phyloP scores from a whole-genome alignment of 106 monocot species.

The Apostasia ramifera region DNA sequence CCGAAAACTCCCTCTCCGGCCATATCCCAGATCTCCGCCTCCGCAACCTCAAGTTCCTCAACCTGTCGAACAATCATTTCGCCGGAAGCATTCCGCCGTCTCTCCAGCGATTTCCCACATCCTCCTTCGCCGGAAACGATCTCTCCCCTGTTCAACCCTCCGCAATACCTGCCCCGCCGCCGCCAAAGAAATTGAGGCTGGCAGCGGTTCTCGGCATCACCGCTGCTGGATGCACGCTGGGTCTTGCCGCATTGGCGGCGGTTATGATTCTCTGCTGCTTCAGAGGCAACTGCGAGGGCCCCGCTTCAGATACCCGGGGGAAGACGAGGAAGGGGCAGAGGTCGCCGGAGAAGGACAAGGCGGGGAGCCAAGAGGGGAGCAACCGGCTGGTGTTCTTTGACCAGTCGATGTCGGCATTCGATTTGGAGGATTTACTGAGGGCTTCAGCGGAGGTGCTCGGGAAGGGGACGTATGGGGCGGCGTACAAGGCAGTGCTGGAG shows the following conservation, averaged over 20 bases:
- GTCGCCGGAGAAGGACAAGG: slow-evolving; percentile 43
- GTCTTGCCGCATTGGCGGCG: slow-evolving; percentile 21
- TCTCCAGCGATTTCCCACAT: slow-evolving; percentile 33
- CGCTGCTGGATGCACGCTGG: slow-evolving; percentile 32
- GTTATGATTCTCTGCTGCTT: slow-evolving; percentile 24
- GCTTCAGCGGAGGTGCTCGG: slow-evolving; percentile 61
- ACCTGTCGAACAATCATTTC: slow-evolving; percentile 57
- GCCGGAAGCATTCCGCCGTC: slow-evolving; percentile 48
- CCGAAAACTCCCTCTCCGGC: neutral
- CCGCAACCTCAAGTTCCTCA: slow-evolving; percentile 42
- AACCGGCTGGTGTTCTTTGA: slow-evolving; percentile 15
- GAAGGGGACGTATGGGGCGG: slow-evolving; percentile 54
- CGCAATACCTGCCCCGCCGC: neutral
- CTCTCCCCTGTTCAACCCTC: slow-evolving; percentile 17
- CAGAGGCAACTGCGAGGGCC: slow-evolving; percentile 1
- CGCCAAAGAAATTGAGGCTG: slow-evolving; percentile 25
- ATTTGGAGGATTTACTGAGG: slow-evolving; percentile 51
- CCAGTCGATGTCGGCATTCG: slow-evolving; percentile 11
- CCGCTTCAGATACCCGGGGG: slow-evolving; percentile 17
- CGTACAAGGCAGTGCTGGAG: slow-evolving; percentile 61
- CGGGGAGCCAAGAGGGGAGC: slow-evolving; percentile 14
- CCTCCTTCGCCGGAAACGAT: slow-evolving; percentile 62
- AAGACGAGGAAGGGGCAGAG: slow-evolving; percentile 12
- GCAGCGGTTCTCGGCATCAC: slow-evolving; percentile 44
- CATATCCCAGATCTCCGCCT: slow-evolving; percentile 49